Base-by-base conservation (phyloP, 352 stramenopile genomes). In the Hyaloperonospora brassicae region DNA sequence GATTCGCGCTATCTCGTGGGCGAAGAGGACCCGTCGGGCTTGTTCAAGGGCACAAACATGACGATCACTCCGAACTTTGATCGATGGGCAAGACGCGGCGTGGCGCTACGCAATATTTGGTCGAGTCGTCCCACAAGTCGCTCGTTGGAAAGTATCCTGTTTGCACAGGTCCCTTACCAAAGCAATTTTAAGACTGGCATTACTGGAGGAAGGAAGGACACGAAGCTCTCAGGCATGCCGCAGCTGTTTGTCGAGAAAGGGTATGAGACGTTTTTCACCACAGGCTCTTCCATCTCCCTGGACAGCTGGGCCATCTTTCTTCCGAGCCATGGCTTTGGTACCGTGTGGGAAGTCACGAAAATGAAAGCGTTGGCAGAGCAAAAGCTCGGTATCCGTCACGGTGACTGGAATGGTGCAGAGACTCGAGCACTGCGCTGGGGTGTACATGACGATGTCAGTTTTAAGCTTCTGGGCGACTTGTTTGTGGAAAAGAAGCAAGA, bases 201-300 rank as follows among this genome's bases (percentile, higher is more conserved):
- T 7, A 31, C 27, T 31, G 27, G 27, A 31, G 75, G 78, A 0
- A 61, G 64, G 2, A 42, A 42, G 5, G 55, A 66, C 10, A 72
- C 70, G 0, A 61, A 66, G 21, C 62, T 86, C 2, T 68, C 69
- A 5, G 78, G 78, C 0, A 14, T 88, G 0, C 78, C 78, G 1
- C 78, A 88, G 48, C 59, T 88, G 0, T 75, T 86, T 39, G 59
- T 69, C 39, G 59, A 60, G 1, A 81, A 80, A 13, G 78, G 75
- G 25, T 88, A 88, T 48, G 7, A 79, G 70, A 84, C 17, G 81
- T 66, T 81, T 14, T 88, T 88, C 45, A 85, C 75, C 3, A 84
- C 78, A 0, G 78, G 78, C 1, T 71, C 69, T n/a, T 64, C 65
- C 25, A 66, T 64, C 5, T 62, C 81, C 42, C 86, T 86, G 8